These are phyloP conservation scores for Paecilomyces formosus DNA, from an alignment of 2,329 filamentous ascomycete species.

Conservation along the genomic window DNA sequence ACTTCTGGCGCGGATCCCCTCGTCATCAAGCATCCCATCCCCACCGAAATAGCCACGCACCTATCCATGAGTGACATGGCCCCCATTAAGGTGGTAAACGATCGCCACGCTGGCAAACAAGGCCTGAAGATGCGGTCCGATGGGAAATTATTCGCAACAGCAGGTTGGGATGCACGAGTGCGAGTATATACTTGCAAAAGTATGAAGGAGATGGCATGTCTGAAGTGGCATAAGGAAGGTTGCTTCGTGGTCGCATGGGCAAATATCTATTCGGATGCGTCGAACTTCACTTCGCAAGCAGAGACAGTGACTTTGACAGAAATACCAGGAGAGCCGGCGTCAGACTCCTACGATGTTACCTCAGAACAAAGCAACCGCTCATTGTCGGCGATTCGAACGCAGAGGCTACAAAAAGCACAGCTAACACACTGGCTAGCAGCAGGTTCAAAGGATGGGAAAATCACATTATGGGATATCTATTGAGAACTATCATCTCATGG, in stretches of 20 bases:
- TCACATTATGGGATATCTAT: conserved; percentile 94
- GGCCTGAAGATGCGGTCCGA: conserved; percentile 69
- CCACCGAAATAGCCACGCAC: conserved; percentile 14
- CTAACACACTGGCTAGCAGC: conserved; percentile 80
- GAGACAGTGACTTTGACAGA: neutral
- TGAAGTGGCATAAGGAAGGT: conserved; percentile 90
- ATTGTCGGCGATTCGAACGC: conserved; percentile 51
- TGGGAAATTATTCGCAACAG: conserved; percentile 76
- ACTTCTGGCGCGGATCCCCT: conserved; percentile 77
- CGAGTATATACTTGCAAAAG: conserved; percentile 75
- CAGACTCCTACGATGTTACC: neutral
- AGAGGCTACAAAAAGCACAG: conserved; percentile 57
- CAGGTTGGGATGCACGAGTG: conserved; percentile 80
- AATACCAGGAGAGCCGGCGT: neutral
- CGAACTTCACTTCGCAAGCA: conserved; percentile 4
- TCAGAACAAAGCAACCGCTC: conserved; percentile 8
- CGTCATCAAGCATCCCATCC: conserved; percentile 68
- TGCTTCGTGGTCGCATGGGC: conserved; percentile 77
- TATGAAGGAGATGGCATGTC: conserved; percentile 78
- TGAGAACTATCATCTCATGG: conserved; percentile 28
- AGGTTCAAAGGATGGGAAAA: conserved; percentile 89
- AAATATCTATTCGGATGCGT: conserved; percentile 26
- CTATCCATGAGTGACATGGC: conserved; percentile 16
- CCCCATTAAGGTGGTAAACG: conserved; percentile 59
- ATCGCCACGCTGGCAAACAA: conserved; percentile 88